Conservation (phyloP, 495 filamentous ascomycete species). For the Articulospora tetracladia region DNA sequence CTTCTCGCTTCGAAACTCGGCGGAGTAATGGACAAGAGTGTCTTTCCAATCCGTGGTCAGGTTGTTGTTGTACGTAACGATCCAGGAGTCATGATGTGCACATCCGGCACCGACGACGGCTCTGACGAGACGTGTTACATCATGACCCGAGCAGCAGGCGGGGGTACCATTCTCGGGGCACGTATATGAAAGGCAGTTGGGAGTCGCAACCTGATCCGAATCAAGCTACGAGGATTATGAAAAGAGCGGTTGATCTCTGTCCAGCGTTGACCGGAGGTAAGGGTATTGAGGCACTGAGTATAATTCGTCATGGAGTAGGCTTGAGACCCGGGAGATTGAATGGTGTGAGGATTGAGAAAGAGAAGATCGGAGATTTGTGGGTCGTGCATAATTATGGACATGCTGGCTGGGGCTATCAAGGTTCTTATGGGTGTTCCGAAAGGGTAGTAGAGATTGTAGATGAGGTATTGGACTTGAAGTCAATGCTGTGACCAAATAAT, state of each 20-base stretch:
- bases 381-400: constrained; percentile 97
- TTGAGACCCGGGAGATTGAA: constrained; percentile 71
- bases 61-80: constrained; percentile 85
- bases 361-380: constrained; percentile 63
- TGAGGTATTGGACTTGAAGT: constrained; percentile 41
- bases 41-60: constrained; percentile 81
- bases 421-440: constrained; percentile 79
- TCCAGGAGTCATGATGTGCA: constrained; percentile 61
- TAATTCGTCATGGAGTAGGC: constrained; percentile 87
- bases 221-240: constrained; percentile 84
- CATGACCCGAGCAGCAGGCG: constrained; percentile 83
- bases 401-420: constrained; percentile 90
- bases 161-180: constrained; percentile 83
- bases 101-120: constrained; percentile 78
- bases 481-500: too few species aligned
- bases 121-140: constrained; percentile 77
- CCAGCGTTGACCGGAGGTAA: constrained; percentile 71
- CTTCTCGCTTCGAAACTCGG: constrained; percentile 69
- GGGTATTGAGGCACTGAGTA: constrained; percentile 72
- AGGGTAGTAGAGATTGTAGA: constrained; percentile 69
- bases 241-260: constrained; percentile 65
- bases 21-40: constrained; percentile 72
- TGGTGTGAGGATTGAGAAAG: constrained; percentile 80
- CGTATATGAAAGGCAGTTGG: constrained; percentile 80
- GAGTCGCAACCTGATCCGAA: constrained; percentile 79